Evolutionary conservation across 2,329 filamentous ascomycete species (phyloP).

Genomic region (Leptosphaerulina australis): DNA sequence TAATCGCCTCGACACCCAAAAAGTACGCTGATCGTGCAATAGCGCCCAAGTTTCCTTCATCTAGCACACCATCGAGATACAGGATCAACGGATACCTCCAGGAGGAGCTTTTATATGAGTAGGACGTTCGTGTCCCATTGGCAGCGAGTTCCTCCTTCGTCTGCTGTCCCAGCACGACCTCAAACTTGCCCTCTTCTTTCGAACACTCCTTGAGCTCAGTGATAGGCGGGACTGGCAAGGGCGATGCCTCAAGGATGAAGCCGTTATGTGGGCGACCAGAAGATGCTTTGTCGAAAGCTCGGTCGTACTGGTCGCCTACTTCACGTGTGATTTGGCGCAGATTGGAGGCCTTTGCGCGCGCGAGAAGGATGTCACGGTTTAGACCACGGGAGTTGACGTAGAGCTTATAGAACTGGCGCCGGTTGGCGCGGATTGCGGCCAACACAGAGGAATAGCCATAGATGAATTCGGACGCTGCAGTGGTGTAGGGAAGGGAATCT

Average conservation of each 20-base stretch:
- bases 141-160: conserved; percentile 73
- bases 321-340: conserved; percentile 48
- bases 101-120: conserved; percentile 53
- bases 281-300: conserved; percentile 82
- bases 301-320: conserved; percentile 67
- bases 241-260: conserved; percentile 83
- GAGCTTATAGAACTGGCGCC: conserved; percentile 80
- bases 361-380: conserved; percentile 29
- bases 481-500: conserved; percentile 71
- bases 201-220: conserved; percentile 61
- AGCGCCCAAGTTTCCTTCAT: conserved; percentile 88
- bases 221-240: conserved; percentile 74
- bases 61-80: conserved; percentile 76
- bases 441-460: conserved; percentile 84
- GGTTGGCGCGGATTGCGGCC: conserved; percentile 72
- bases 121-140: conserved; percentile 68
- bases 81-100: conserved; percentile 72
- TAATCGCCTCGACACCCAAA: conserved; percentile 84
- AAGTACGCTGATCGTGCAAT: conserved; percentile 89
- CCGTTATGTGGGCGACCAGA: conserved; percentile 87
- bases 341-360: conserved; percentile 24
- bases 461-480: conserved; percentile 87
- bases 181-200: conserved; percentile 43
- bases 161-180: conserved; percentile 63
- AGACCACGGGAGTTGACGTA: conserved; percentile 63